These are phyloP conservation scores for Melocanna baccifera DNA, from an alignment of 176 grass and related monocot genomes.

Conservation along the genomic window DNA sequence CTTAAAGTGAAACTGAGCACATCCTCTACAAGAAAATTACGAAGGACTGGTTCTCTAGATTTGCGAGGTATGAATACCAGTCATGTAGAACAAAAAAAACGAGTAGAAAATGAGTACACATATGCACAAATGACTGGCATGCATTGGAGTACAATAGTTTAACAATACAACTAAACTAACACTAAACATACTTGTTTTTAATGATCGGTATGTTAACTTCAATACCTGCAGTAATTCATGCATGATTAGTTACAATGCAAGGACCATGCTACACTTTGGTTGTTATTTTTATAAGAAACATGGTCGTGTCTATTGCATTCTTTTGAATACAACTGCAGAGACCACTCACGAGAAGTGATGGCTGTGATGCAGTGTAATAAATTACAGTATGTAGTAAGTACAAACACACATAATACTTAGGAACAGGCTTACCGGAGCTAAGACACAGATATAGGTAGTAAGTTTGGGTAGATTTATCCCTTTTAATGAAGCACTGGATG, in stretches of 20 bases:
- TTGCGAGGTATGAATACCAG: neutral
- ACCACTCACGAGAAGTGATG: neutral
- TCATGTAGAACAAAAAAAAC: slow-evolving; percentile 5
- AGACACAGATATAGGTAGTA: slow-evolving; percentile 89
- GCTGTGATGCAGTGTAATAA: neutral
- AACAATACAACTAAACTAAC: neutral
- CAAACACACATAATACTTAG: slow-evolving; percentile 15
- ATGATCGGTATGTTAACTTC: neutral
- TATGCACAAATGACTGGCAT: slow-evolving; percentile 1
- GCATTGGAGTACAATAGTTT: slow-evolving; percentile 1
- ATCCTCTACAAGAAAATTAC: neutral
- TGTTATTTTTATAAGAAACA: slow-evolving; percentile 22
- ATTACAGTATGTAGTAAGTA: neutral
- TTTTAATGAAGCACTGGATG: slow-evolving; percentile 90
- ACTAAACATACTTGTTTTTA: neutral
- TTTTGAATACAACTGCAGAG: neutral
- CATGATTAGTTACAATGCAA: neutral
- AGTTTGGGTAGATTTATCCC: slow-evolving; percentile 84
- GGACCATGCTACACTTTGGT: neutral
- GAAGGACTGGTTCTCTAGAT: neutral
- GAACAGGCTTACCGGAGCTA: slow-evolving; percentile 62
- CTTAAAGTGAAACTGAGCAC: neutral
- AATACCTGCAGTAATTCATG: neutral
- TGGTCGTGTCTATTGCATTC: neutral
- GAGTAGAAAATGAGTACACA: neutral